Base-by-base conservation (phyloP, 2,329 filamentous ascomycete genomes). In the Cordyceps javanica region DNA sequence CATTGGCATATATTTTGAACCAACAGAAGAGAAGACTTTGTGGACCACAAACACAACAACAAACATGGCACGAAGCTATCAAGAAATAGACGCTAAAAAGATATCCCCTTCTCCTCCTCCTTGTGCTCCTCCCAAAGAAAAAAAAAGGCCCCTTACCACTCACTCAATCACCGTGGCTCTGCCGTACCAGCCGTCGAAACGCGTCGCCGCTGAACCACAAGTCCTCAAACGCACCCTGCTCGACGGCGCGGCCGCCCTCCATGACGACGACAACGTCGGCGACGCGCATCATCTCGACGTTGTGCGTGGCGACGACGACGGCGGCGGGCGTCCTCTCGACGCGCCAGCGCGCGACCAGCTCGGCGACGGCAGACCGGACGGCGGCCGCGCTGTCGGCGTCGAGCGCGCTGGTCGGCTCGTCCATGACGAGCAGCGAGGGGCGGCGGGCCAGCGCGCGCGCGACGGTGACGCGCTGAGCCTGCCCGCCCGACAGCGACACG, bases 391-490 rank as follows among this genome's bases (percentile, higher is more conserved):
- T 87, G 63, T 86, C 82, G 0, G 80, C 77, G 66, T 97, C 92
- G 0, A 97, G 76, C 0, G 88, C 87, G 26, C 86, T 89, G 0
- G 92, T 97, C 1, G 91, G 90, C 72, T 97, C 92, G 65, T 97
- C 93, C 2, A 97, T 74, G 2, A 97, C 80, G 16, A 97, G 73
- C 2, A 97, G 75, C 41, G 81, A 78, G 0, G 91, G 91, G 14
- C 79, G 75, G 0, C 90, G 80, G 0, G 89, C 80, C 0, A 97
- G 75, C 0, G 91, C 91, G 1, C 92, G 79, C 0, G 92, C 91
- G 60, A 97, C 91, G 21, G 86, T 86, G 2, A 97, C 71, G 1
- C 91, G 80, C 68, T 97, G 92, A 0, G 87, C 83, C 69, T 97
- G 92, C 0, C 93, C 93, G 0, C 90, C 91, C 0, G 87, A 91